These are phyloP conservation scores for Chrysoporthe puriensis DNA, from an alignment of 2,329 filamentous ascomycete genomes.

Conservation along the genomic window DNA sequence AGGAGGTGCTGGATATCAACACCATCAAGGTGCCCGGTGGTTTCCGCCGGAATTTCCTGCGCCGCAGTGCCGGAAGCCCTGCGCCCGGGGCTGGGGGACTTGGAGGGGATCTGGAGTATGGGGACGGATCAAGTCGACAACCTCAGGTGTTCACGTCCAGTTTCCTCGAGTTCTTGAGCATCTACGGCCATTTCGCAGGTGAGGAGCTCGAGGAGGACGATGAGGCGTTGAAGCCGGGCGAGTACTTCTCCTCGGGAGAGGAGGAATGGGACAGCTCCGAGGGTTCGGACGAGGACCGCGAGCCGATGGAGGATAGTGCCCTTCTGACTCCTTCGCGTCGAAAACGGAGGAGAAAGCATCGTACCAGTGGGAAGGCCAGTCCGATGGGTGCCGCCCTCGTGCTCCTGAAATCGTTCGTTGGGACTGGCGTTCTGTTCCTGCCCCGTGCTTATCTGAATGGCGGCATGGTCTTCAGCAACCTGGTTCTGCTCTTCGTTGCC, in stretches of 20 bases:
- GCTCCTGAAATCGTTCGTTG: conserved; percentile 95
- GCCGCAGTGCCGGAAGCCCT: conserved; percentile 72
- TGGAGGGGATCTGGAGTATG: conserved; percentile 46
- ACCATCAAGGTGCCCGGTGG: conserved; percentile 92
- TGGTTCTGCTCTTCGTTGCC: conserved; percentile 86
- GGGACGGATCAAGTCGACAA: conserved; percentile 45
- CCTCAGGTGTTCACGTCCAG: conserved; percentile 81
- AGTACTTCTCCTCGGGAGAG: conserved; percentile 86
- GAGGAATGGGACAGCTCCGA: conserved; percentile 62
- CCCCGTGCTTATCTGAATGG: conserved; percentile 93
- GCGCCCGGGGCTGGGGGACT: conserved; percentile 45
- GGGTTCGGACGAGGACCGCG: conserved; percentile 67
- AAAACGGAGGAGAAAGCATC: conserved; percentile 75
- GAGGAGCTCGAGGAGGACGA: conserved; percentile 97
- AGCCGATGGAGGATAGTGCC: conserved; percentile 86
- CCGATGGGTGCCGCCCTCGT: conserved; percentile 80
- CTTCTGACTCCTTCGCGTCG: conserved; percentile 77
- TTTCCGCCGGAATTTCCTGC: conserved; percentile 87
- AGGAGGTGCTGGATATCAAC: conserved; percentile 81
- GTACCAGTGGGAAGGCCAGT: conserved; percentile 75
- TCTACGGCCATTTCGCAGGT: conserved; percentile 97
- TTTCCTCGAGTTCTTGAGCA: conserved; percentile 92
- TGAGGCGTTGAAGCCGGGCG: conserved; percentile 81
- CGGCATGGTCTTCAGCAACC: conserved; percentile 94
- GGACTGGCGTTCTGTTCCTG: conserved; percentile 91